These are phyloP conservation scores for Protomyces inouyei DNA, from an alignment of 1,139 yeast species.

Conservation along the genomic window DNA sequence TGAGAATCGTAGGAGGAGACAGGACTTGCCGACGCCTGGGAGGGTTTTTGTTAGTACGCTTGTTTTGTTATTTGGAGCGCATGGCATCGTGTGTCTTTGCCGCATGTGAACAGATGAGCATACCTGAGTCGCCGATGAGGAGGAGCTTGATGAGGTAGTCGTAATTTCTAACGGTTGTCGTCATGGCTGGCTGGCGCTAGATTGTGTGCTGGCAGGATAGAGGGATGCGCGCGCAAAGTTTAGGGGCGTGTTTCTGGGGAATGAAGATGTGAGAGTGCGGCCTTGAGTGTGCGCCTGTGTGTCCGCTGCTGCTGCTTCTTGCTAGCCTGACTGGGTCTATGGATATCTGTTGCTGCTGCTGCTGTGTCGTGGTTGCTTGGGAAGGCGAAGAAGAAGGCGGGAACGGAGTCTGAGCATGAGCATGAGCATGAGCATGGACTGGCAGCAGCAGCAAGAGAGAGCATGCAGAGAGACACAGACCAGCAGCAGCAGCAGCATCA, in stretches of 20 bases:
- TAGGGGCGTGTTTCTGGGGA: too few species aligned
- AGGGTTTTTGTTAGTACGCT: neutral
- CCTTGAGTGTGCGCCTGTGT: too few species aligned
- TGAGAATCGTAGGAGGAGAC: slow-evolving; percentile 86
- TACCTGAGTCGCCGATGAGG: slow-evolving; percentile 85
- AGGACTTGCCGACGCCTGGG: slow-evolving; percentile 81
- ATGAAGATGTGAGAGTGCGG: too few species aligned
- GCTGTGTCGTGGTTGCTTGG: neutral
- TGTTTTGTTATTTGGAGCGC: neutral
- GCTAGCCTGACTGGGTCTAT: too few species aligned
- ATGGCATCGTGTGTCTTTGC: neutral
- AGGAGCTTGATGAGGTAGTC: slow-evolving; percentile 91
- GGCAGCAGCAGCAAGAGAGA: neutral
- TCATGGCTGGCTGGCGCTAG: slow-evolving; percentile 1
- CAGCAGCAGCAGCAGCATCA: neutral
- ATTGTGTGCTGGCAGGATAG: too few species aligned
- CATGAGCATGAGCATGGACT: too few species aligned
- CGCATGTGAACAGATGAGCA: neutral
- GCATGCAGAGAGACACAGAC: neutral
- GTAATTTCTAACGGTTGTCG: slow-evolving; percentile 62
- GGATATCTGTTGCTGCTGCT: neutral
- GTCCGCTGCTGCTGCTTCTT: too few species aligned
- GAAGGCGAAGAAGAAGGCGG: neutral
- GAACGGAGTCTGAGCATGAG: neutral
- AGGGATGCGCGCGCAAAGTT: too few species aligned